These are phyloP conservation scores for Fusarium sororula DNA, from an alignment of 2,329 filamentous ascomycete genomes.

Conservation along the genomic window DNA sequence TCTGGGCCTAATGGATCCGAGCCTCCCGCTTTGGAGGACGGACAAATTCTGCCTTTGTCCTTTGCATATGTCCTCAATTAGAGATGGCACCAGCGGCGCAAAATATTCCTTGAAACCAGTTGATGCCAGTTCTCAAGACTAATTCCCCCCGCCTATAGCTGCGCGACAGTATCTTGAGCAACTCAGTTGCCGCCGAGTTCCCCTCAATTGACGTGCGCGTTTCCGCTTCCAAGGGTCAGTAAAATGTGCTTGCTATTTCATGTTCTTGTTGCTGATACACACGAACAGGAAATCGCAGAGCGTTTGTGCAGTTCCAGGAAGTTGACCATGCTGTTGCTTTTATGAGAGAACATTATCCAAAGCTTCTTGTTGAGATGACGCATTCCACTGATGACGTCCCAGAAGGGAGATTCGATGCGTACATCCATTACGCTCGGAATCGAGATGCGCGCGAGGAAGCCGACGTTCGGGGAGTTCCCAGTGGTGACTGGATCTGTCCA, in stretches of 20 bases:
- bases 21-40: slow-evolving; percentile 8
- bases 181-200: slow-evolving; percentile 49
- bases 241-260: not conserved
- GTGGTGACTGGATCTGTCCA: slow-evolving; percentile 49
- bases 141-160: slow-evolving; percentile 44
- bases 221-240: slow-evolving; percentile 47
- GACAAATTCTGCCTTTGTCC: not conserved
- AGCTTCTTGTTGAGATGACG: slow-evolving; percentile 48
- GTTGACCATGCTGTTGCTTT: slow-evolving; percentile 53
- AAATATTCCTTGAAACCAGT: slow-evolving; percentile 12
- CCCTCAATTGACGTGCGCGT: slow-evolving; percentile 52
- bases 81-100: slow-evolving; percentile 5
- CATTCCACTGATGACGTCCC: slow-evolving; percentile 51
- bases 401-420: slow-evolving; percentile 50
- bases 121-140: slow-evolving; percentile 38
- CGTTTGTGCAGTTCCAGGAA: slow-evolving; percentile 55
- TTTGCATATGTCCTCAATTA: not conserved
- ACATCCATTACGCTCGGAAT: slow-evolving; percentile 54
- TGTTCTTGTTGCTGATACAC: slow-evolving; percentile 18
- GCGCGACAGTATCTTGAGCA: slow-evolving; percentile 48
- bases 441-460: slow-evolving; percentile 48
- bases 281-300: slow-evolving; percentile 50
- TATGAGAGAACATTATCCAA: slow-evolving; percentile 55
- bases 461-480: slow-evolving; percentile 31
- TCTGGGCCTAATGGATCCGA: slow-evolving; percentile 16